A percentile compares a stretch with the other conserved stretches of the same genome.
Evolutionary conservation across 208 protist genomes (phyloP).

Genomic region (Leishmania martiniquensis): DNA sequence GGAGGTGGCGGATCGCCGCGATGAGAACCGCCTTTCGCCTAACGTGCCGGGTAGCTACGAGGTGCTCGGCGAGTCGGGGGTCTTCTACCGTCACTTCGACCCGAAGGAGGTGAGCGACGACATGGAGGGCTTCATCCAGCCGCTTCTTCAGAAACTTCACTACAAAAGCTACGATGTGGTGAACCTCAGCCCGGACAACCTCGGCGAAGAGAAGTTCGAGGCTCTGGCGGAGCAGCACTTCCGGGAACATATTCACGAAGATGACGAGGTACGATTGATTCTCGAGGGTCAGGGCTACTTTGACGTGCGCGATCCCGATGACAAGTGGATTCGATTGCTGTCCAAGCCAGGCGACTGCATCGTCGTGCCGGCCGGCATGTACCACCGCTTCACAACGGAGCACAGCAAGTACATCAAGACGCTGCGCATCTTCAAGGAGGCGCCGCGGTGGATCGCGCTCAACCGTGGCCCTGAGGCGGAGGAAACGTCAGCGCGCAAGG

Average conservation of each 20-base stretch:
- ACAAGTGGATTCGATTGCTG: conserved; percentile 77
- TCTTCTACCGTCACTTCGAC: conserved; percentile 48
- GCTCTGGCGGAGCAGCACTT: conserved; percentile 63
- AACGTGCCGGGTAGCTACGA: conserved; percentile 55
- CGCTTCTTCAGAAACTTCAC: conserved; percentile 42
- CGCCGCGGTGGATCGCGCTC: conserved; percentile 78
- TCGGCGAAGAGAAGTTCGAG: conserved; percentile 52
- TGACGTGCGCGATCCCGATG: conserved; percentile 73
- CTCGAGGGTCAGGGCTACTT: conserved; percentile 83
- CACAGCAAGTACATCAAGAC: conserved; percentile 54
- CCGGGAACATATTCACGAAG: conserved; percentile 85
- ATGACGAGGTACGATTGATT: conserved; percentile 89
- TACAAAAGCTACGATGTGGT: conserved; percentile 66
- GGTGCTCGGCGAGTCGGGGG: conserved; percentile 35
- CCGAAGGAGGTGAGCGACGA: conserved; percentile 34
- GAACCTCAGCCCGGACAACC: conserved; percentile 21
- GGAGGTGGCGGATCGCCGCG: conserved; percentile 46
- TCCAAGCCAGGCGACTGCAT: conserved; percentile 66
- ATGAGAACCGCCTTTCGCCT: conserved; percentile 48
- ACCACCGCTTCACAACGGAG: conserved; percentile 89
- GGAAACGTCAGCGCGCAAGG: conserved; percentile 34
- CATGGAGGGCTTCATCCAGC: conserved; percentile 31
- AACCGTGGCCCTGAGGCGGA: conserved; percentile 49
- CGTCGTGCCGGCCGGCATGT: conserved; percentile 77
- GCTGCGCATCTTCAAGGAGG: conserved; percentile 81